Conservation (phyloP, 1,139 yeast genomes). For the Arxiozyma slooffiae region DNA sequence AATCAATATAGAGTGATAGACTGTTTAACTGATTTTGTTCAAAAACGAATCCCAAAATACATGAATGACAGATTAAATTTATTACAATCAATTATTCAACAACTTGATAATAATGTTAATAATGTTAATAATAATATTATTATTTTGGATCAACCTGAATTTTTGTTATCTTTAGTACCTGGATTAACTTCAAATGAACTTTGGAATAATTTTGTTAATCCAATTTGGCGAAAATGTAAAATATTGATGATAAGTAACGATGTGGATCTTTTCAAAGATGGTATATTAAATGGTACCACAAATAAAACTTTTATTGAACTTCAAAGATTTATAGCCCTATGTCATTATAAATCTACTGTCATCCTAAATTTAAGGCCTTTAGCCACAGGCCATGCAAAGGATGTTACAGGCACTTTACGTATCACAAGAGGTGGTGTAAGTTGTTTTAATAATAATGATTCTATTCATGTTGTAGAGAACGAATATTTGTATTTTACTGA, state of each 20-base stretch:
- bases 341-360: conserved; percentile 21
- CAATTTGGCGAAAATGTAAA: conserved; percentile 20
- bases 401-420: conserved; percentile 63
- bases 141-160: conserved; percentile 28
- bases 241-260: conserved; percentile 20
- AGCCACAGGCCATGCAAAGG: conserved; percentile 73
- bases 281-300: conserved; percentile 10
- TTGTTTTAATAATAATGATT: conserved; percentile 14
- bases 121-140: conserved; percentile 11
- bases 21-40: conserved; percentile 20
- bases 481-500: conserved; percentile 48
- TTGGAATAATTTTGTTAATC: conserved; percentile 20
- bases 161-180: conserved; percentile 21
- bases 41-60: conserved; percentile 27
- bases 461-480: conserved; percentile 4
- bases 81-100: conserved; percentile 13
- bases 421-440: conserved; percentile 45
- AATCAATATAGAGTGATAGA: conserved; percentile 17
- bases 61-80: conserved; percentile 10
- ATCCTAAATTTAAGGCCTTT: conserved; percentile 49
- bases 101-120: conserved; percentile 10
- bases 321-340: conserved; percentile 17
- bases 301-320: conserved; percentile 15
- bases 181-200: conserved; percentile 24
- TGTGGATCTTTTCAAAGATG: conserved; percentile 12